Conservation (phyloP, 1,139 yeast genomes). For the Geotrichum carabidarum region DNA sequence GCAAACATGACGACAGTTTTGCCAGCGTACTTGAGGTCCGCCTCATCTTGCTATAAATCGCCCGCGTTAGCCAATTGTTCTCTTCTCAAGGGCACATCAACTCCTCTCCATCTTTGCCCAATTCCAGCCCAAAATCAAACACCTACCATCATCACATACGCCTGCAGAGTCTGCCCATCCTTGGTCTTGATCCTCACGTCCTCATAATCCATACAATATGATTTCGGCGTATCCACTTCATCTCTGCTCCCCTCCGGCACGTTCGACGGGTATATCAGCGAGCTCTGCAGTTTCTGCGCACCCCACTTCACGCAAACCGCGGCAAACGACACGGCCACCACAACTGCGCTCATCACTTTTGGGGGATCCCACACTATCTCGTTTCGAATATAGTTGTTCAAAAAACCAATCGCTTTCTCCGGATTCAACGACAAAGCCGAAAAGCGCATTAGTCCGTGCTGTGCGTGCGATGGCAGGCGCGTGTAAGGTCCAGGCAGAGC, state of each 20-base stretch:
- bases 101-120: background rate
- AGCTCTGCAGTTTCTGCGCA: slow-evolving; percentile 61
- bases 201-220: slow-evolving; percentile 65
- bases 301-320: slow-evolving; percentile 35
- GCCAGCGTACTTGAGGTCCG: slow-evolving; percentile 43
- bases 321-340: no score
- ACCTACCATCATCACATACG: slow-evolving; percentile 40
- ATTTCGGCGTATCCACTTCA: slow-evolving; percentile 72
- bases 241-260: slow-evolving; percentile 69
- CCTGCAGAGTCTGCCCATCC: slow-evolving; percentile 57
- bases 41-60: slow-evolving; percentile 42
- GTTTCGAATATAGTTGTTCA: no score
- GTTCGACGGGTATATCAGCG: slow-evolving; percentile 74
- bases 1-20: slow-evolving; percentile 74
- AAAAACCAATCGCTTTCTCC: no score
- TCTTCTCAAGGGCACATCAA: background rate
- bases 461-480: no score
- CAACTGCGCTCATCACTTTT: no score
- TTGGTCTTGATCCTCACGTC: slow-evolving; percentile 55
- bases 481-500: no score
- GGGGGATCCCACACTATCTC: no score
- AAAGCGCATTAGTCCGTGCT: no score
- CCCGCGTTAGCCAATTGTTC: background rate
- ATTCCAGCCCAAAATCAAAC: background rate
- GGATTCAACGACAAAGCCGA: no score